These are phyloP conservation scores for Prunus mira DNA, from an alignment of 306 rosid species.

Conservation along the genomic window DNA sequence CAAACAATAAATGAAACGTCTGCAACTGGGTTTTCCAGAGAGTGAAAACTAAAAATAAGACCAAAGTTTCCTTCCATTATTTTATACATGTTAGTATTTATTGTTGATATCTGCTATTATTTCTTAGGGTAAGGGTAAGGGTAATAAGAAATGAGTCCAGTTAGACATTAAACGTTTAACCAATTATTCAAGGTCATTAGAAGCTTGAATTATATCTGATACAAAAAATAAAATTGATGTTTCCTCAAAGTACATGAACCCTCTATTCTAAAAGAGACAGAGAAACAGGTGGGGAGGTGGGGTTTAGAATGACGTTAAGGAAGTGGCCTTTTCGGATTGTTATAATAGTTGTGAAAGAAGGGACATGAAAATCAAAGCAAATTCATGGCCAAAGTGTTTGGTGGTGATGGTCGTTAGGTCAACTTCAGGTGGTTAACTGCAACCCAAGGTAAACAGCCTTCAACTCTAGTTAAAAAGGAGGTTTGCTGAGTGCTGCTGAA, in stretches of 20 bases:
- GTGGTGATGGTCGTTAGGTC: constrained; percentile 43
- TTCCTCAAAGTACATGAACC: not conserved
- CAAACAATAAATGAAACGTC: constrained; percentile 54
- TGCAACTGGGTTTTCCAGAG: constrained; percentile 44
- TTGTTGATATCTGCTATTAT: not conserved
- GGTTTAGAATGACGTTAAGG: constrained; percentile 1
- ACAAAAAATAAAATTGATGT: not conserved
- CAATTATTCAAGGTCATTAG: not conserved
- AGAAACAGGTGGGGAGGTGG: not conserved
- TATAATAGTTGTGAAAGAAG: constrained; percentile 28
- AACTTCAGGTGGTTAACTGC: constrained; percentile 51
- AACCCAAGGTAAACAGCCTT: constrained; percentile 19
- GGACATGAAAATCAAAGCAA: constrained; percentile 13
- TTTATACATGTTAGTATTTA: not conserved
- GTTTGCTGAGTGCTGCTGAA: not conserved
- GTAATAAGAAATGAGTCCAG: too few species aligned
- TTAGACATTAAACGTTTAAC: too few species aligned
- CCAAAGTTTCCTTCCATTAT: not conserved
- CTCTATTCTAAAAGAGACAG: not conserved
- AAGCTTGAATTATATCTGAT: not conserved
- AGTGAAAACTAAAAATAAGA: constrained; percentile 7
- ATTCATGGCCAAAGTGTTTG: constrained; percentile 19
- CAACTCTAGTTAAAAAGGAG: constrained; percentile 6
- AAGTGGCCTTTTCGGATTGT: constrained; percentile 18
- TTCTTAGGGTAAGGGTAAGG: too few species aligned